phyloP scores from a whole-genome alignment of 768 basidiomycete species.

The Tulasnella calospora region DNA sequence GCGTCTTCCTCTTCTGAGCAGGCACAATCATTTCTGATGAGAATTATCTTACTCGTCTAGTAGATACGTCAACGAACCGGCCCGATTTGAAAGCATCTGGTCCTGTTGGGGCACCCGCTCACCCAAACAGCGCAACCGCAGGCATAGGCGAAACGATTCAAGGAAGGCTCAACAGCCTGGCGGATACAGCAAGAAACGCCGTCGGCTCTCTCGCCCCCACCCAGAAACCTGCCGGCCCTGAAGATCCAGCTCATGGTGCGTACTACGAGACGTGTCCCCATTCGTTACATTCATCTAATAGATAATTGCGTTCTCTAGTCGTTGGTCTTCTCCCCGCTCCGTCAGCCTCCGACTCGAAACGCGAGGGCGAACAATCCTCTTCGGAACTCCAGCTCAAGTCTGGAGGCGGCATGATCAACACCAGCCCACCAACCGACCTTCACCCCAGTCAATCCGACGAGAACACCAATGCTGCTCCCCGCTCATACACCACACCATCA shows the following conservation, averaged over 20 bases:
- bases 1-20: not conserved
- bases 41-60: not conserved
- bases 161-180: not conserved
- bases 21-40: not conserved
- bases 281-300: not conserved
- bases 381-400: not conserved
- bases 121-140: not conserved
- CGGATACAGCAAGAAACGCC: not conserved
- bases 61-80: not conserved
- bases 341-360: not conserved
- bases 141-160: not conserved
- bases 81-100: slow-evolving; percentile 3
- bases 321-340: slow-evolving; percentile 17
- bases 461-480: not conserved
- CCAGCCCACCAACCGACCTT: not conserved
- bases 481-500: not conserved
- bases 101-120: slow-evolving; percentile 6
- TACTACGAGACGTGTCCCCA: not conserved
- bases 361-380: not conserved
- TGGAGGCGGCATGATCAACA: slow-evolving; percentile 8
- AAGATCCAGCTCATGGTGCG: not conserved
- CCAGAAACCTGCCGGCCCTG: not conserved
- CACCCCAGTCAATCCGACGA: slow-evolving; percentile 9
- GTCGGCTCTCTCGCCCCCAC: not conserved
- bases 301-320: not conserved